These are phyloP conservation scores for Lophiostoma macrostomum DNA, from an alignment of 495 filamentous ascomycete genomes.

Conservation along the genomic window DNA sequence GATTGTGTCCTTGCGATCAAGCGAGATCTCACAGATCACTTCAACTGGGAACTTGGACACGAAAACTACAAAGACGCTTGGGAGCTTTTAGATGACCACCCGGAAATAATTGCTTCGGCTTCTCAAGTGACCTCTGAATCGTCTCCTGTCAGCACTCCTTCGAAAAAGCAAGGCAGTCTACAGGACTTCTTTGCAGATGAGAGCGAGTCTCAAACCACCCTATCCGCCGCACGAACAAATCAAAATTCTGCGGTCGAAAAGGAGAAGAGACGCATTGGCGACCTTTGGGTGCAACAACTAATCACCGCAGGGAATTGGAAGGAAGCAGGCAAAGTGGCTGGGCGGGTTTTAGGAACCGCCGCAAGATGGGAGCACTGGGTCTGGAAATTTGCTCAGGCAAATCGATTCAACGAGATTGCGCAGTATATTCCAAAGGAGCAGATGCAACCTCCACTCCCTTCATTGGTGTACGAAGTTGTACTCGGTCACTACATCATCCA, in stretches of 20 bases:
- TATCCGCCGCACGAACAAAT: slow-evolving; percentile 45
- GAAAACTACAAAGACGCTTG: slow-evolving; percentile 79
- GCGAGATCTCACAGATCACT: slow-evolving; percentile 76
- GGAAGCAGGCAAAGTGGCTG: slow-evolving; percentile 71
- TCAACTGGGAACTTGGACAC: slow-evolving; percentile 78
- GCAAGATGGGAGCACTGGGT: slow-evolving; percentile 93
- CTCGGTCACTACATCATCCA: slow-evolving; percentile 78
- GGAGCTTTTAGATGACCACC: slow-evolving; percentile 81
- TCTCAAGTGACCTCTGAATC: slow-evolving; percentile 37
- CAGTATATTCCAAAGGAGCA: slow-evolving; percentile 72
- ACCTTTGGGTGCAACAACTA: slow-evolving; percentile 86
- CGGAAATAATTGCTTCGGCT: slow-evolving; percentile 59
- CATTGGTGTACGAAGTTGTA: slow-evolving; percentile 80
- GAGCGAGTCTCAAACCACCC: slow-evolving; percentile 56
- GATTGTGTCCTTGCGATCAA: slow-evolving; percentile 87
- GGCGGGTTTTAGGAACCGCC: slow-evolving; percentile 74
- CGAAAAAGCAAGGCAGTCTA: slow-evolving; percentile 52
- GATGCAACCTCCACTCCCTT: slow-evolving; percentile 73
- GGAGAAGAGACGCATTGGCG: slow-evolving; percentile 89
- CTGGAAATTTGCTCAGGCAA: slow-evolving; percentile 78
- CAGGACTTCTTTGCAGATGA: slow-evolving; percentile 81
- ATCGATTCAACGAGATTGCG: slow-evolving; percentile 85
- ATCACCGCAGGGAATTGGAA: slow-evolving; percentile 70
- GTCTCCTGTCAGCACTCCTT: slow-evolving; percentile 49
- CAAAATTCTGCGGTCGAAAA: slow-evolving; percentile 66